Base-by-base conservation (phyloP, 495 filamentous ascomycete species). In the Oidiodendron maius region DNA sequence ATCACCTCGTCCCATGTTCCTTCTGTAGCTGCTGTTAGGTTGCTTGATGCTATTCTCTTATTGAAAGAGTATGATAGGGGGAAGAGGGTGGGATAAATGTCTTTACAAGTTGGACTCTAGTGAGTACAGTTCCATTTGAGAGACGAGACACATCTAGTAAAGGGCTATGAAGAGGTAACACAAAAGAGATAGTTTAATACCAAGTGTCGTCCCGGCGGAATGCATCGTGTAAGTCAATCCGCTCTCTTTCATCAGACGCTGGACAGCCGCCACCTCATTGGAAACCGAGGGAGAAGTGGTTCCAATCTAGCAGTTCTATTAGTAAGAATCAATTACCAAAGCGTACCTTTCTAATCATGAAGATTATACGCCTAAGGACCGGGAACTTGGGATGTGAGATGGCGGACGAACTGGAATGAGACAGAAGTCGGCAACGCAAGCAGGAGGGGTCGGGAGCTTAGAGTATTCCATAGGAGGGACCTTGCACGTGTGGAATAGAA, bases 1-100 rank as follows among this genome's bases (percentile, higher is more conserved):
- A 93, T 89, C 25, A 95, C 90, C 35, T 84, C 76, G 52, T 94
- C 88, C 91, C 91, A 97, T 21, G 83, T 74, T 13, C 93, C 91
- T 65, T 97, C 91, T 93, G 56, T 45, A 39, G 16, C n/a, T 41
- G 12, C 2, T 11, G 22, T 17, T 21, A 22, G 17, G 22, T 30
- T n/a, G n/a, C n/a, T n/a, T n/a, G n/a, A n/a, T n/a, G n/a, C n/a
- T n/a, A n/a, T n/a, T n/a, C n/a, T n/a, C n/a, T n/a, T n/a, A n/a
- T n/a, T n/a, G n/a, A n/a, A n/a, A n/a, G n/a, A n/a, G n/a, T n/a
- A n/a, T n/a, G n/a, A n/a, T n/a, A n/a, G n/a, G n/a, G n/a, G n/a
- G n/a, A n/a, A n/a, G n/a, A n/a, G n/a, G n/a, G n/a, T n/a, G n/a
- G n/a, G n/a, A n/a, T n/a, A n/a, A n/a, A n/a, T n/a, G n/a, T n/a